Evolutionary conservation across 805 yeast genomes (phyloP).

Genomic region (Schwanniomyces pseudopolymorphus): DNA sequence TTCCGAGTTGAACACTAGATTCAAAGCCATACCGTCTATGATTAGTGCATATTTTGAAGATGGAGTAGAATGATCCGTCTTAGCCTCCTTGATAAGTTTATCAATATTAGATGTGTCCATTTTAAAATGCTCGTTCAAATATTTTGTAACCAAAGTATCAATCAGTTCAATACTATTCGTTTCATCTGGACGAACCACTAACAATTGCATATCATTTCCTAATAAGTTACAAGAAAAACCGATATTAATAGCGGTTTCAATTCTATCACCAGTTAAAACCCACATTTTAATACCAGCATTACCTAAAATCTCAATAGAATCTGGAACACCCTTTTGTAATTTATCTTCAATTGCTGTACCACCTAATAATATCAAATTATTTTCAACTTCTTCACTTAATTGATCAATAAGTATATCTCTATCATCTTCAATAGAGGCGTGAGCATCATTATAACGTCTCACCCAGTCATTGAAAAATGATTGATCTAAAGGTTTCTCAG

Average conservation of each 20-base stretch:
- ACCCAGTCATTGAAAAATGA: slow-evolving; percentile 55
- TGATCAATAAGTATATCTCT: slow-evolving; percentile 58
- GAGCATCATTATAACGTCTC: slow-evolving; percentile 54
- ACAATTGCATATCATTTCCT: slow-evolving; percentile 64
- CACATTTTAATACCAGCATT: slow-evolving; percentile 78
- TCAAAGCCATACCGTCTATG: slow-evolving; percentile 69
- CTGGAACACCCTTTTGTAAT: slow-evolving; percentile 77
- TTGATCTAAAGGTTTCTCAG: slow-evolving; percentile 50
- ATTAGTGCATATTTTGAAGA: slow-evolving; percentile 56
- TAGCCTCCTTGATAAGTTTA: slow-evolving; percentile 50
- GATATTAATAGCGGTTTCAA: slow-evolving; percentile 81
- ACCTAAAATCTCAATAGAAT: slow-evolving; percentile 62
- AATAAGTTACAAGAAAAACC: slow-evolving; percentile 77
- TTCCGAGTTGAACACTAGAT: slow-evolving; percentile 39
- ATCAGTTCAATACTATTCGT: slow-evolving; percentile 43
- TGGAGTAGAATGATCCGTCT: slow-evolving; percentile 65
- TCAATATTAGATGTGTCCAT: slow-evolving; percentile 25
- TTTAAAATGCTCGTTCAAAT: slow-evolving; percentile 49
- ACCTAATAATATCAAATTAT: slow-evolving; percentile 57
- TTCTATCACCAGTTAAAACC: slow-evolving; percentile 82
- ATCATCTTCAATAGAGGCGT: slow-evolving; percentile 50
- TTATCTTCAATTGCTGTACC: slow-evolving; percentile 84
- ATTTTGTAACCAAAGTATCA: slow-evolving; percentile 43
- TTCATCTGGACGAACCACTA: slow-evolving; percentile 61
- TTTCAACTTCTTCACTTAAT: slow-evolving; percentile 61